Percentiles rank a stretch among this genome's conserved stretches.
Evolutionary conservation across 192 early-diverging fungal genomes (phyloP).

Genomic region (Backusella psychrophila): DNA sequence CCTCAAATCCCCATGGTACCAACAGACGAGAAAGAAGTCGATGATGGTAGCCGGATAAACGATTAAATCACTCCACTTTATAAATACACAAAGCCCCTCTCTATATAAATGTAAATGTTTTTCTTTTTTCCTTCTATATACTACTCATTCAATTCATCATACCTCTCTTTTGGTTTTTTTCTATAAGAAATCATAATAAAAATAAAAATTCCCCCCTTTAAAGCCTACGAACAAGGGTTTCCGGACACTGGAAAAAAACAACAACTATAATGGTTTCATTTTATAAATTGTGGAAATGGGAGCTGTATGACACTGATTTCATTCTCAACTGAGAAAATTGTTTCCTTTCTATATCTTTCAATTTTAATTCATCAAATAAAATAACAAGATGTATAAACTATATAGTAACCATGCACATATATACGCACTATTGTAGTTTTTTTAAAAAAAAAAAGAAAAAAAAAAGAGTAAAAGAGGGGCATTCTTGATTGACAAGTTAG

Average conservation of each 20-base stretch:
- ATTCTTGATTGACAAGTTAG: no score
- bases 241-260: neutral
- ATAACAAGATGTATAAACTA: no score
- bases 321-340: neutral
- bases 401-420: no score
- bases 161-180: neutral
- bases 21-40: neutral
- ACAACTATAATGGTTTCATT: neutral
- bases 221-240: neutral
- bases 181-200: neutral
- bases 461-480: no score
- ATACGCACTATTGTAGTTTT: no score
- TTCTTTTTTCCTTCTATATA: neutral
- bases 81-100: neutral
- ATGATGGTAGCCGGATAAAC: neutral
- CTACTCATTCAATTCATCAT: neutral
- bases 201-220: neutral
- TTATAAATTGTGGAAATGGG: neutral
- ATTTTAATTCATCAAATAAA: no score
- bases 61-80: neutral
- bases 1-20: constrained; percentile 30
- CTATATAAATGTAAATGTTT: neutral
- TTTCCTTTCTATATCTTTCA: neutral
- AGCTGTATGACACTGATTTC: no score
- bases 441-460: no score